phyloP scores from a whole-genome alignment of 345 rosid species.

The Rubroshorea leprosula region DNA sequence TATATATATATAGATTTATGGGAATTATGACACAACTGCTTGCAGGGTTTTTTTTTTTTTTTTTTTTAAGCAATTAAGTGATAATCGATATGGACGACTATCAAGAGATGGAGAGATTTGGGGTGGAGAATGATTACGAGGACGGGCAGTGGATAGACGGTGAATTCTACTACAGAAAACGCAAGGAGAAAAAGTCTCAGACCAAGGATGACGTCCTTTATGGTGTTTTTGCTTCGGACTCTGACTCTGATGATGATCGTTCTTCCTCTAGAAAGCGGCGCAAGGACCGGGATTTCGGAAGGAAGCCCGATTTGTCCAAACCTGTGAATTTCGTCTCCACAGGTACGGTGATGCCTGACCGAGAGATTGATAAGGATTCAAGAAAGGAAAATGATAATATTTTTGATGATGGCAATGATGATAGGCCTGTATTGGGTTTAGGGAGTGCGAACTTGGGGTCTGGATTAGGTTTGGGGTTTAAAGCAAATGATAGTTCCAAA shows the following conservation, averaged over 20 bases:
- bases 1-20: no score
- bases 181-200: slow-evolving; percentile 61
- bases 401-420: slow-evolving; percentile 25
- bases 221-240: slow-evolving; percentile 55
- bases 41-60: no score
- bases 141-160: slow-evolving; percentile 70
- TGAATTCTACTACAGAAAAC: slow-evolving; percentile 57
- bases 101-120: slow-evolving; percentile 84
- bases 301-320: slow-evolving; percentile 57
- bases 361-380: slow-evolving; percentile 55
- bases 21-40: no score
- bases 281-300: slow-evolving; percentile 45
- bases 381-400: slow-evolving; percentile 34
- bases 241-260: slow-evolving; percentile 50
- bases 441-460: slow-evolving; percentile 22
- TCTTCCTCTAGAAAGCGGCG: slow-evolving; percentile 42
- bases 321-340: slow-evolving; percentile 77
- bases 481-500: slow-evolving; percentile 9
- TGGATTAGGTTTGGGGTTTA: slow-evolving; percentile 43
- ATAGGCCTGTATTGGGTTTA: slow-evolving; percentile 48
- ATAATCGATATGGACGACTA: slow-evolving; percentile 92
- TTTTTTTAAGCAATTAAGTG: no score
- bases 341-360: slow-evolving; percentile 66
- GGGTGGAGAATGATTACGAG: slow-evolving; percentile 78
- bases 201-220: slow-evolving; percentile 65